These are phyloP conservation scores for Alternaria solani DNA, from an alignment of 2,329 filamentous ascomycete genomes.

Conservation along the genomic window DNA sequence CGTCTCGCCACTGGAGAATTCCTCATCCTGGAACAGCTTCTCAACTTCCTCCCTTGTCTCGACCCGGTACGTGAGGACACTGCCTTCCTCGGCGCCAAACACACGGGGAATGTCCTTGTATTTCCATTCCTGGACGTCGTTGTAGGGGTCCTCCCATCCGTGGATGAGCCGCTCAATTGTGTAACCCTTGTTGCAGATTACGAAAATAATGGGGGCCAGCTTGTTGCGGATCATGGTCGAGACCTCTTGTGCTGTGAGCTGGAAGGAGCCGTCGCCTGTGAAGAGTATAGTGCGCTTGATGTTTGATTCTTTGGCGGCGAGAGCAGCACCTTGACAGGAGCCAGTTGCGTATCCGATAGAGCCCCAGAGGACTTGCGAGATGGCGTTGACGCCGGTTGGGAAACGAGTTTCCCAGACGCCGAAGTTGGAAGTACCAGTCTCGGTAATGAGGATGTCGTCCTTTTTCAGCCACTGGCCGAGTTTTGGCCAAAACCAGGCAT, in stretches of 20 bases:
- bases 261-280: conserved; percentile 88
- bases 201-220: conserved; percentile 80
- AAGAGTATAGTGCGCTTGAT: conserved; percentile 77
- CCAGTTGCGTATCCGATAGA: conserved; percentile 72
- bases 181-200: conserved; percentile 88
- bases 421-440: conserved; percentile 88
- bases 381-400: conserved; percentile 76
- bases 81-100: conserved; percentile 69
- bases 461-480: conserved; percentile 75
- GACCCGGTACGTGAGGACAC: conserved; percentile 70
- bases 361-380: conserved; percentile 80
- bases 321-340: conserved; percentile 71
- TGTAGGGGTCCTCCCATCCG: conserved; percentile 80
- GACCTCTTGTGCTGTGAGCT: conserved; percentile 84
- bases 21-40: conserved; percentile 67
- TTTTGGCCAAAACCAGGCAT: conserved; percentile 79
- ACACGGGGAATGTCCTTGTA: conserved; percentile 72
- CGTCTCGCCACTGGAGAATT: conserved; percentile 61
- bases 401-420: conserved; percentile 88
- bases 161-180: conserved; percentile 91
- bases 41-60: conserved; percentile 75
- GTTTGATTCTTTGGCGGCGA: conserved; percentile 73
- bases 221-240: conserved; percentile 81
- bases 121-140: conserved; percentile 80
- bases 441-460: conserved; percentile 81